Evolutionary conservation across 257 asterid genomes (phyloP).

Genomic region (Cynanchum wilfordii): DNA sequence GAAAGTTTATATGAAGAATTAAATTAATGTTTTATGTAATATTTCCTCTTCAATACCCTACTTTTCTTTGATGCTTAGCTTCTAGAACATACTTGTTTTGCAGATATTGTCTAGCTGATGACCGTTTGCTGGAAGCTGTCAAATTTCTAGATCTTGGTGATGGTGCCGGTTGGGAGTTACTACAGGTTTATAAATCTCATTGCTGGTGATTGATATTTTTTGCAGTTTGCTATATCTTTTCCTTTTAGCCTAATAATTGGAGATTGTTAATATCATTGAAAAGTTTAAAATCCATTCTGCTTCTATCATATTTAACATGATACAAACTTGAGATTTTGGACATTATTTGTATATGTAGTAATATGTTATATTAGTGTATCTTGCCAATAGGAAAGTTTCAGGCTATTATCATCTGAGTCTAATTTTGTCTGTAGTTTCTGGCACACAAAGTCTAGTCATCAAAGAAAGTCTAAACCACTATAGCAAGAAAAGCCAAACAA

Average conservation of each 20-base stretch:
- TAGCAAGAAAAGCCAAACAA: not conserved
- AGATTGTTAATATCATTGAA: not conserved
- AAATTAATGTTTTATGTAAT: not conserved
- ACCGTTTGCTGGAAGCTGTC: constrained; percentile 33
- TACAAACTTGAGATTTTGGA: not conserved
- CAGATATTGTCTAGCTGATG: constrained; percentile 28
- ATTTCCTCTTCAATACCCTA: not conserved
- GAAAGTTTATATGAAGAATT: not conserved
- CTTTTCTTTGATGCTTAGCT: not conserved
- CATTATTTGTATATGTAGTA: not conserved
- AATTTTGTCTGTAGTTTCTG: not conserved
- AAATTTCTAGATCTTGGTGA: constrained; percentile 65
- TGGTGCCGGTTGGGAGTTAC: constrained; percentile 91
- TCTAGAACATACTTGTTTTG: constrained; percentile 22
- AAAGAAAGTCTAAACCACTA: not conserved
- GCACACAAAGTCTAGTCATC: not conserved
- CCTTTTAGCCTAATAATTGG: not conserved
- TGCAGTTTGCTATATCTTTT: not conserved
- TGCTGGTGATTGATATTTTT: not conserved
- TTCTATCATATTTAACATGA: not conserved
- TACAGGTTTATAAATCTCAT: constrained; percentile 52
- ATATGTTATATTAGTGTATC: not conserved
- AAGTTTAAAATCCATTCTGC: not conserved
- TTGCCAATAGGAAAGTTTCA: not conserved
- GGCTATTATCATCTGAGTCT: not conserved